Base-by-base conservation (phyloP, 345 rosid genomes). In the Hibiscus tridactylites region DNA sequence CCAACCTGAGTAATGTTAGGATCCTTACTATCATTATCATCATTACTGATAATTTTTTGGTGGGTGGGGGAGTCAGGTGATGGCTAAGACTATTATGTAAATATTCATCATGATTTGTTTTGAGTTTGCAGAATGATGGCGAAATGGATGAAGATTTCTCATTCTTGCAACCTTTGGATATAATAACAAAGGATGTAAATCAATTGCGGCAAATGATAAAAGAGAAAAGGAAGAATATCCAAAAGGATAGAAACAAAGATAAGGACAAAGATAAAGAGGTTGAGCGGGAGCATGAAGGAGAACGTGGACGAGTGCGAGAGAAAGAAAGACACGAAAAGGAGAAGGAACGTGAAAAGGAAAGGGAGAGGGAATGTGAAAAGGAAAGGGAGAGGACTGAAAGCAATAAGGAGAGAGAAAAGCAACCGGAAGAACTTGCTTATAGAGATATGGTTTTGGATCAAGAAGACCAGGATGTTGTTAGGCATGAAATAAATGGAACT, bases 141-240 rank as follows among this genome's bases (percentile, higher is more conserved):
- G 98, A 89, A 74, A 81, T 82, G 74, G 99, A 95, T 37, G 99
- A 92, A 78, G 99, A 95, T 82, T 95, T 95, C 85, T 95, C 96
- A 17, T 88, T 95, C 79, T 83, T 95, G 76, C 94, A 95, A 82
- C 99, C 99, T 1, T 77, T 95, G 88, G 99, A 95, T 85, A 86
- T 95, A 64, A 95, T 95, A 13, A 89, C 99, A 53, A 95, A 92
- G 81, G 90, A 92, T 87, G 93, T 92, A 5, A 70, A 76, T 77
- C 91, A 92, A 75, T 77, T 95, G 80, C 90, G 83, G 67, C 88
- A 88, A 66, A 85, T 95, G 79, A 83, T 90, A 46, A 90, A 77
- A 82, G 99, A 90, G 21, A 90, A 76, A 75, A 90, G 77, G 86
- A 90, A 83, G 81, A 89, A 72, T 75, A 35, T 84, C 65, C 87